Base-by-base conservation (phyloP, 2,329 filamentous ascomycete genomes). In the Cladophialophora chaetospira region DNA sequence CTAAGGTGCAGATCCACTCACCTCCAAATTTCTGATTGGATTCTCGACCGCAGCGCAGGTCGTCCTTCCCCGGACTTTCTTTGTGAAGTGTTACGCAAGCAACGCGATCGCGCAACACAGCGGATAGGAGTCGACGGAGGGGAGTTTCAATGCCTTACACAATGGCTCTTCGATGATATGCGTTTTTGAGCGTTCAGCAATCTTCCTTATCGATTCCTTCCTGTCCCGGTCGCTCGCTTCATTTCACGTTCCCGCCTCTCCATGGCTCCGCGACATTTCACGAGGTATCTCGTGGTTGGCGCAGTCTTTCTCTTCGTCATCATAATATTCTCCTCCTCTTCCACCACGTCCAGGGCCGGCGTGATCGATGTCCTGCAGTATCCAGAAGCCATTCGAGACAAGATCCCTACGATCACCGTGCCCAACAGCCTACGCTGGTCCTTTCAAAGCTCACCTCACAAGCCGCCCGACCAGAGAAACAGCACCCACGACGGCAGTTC, bases 401-500 rank as follows among this genome's bases (percentile, higher is more conserved):
- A 72, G 31, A 60, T 77, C 26, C 76, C 78, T 47, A 67, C 77
- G 60, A 67, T 81, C 76, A 67, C 82, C 73, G 65, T 75, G 77
- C 17, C 73, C 82, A 56, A 55, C 23, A 44, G 42, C 63, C 87
- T 76, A 48, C 72, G 70, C 51, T 69, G 76, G 26, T 88, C 86
- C 0, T 92, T 93, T 71, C 81, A 82, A 36, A 82, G 83, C 36
- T 82, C 85, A 17, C 81, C 85, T 9, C 90, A 95, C 70, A 82
- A 85, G 59, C 88, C 88, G 15, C 83, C 87, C 2, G 81, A 86
- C 51, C 88, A 92, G 71, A 83, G 85, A 62, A 90, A 93, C 71
- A 92, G 89, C 69, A 88, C 88, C 4, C 86, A 83, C 69, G 88
- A 87, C 47, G 88, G 88, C 60, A 86, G 88, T 29, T 86, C 85